Percentiles rank a stretch among this genome's conserved stretches.
phyloP scores from a whole-genome alignment of 129 eudicot genomes.

The Gnaphalium uliginosum region DNA sequence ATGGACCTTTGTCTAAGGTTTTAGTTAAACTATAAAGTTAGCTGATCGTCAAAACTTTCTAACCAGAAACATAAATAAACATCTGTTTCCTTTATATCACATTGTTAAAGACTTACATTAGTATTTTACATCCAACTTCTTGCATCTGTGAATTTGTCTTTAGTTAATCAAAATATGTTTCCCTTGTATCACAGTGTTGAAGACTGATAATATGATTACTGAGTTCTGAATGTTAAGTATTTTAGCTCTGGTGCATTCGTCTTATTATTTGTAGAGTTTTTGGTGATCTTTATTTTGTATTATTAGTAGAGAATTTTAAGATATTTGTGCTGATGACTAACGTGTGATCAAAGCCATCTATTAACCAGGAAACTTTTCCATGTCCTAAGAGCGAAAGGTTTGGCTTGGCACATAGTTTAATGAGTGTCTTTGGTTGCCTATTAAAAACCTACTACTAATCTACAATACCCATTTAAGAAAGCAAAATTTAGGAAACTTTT shows the following conservation, averaged over 20 bases:
- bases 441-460: not conserved
- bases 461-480: not conserved
- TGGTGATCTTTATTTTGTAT: not conserved
- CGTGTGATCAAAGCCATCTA: not conserved
- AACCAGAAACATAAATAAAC: not conserved
- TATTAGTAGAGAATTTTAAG: not conserved
- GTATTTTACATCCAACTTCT: not conserved
- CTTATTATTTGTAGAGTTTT: not conserved
- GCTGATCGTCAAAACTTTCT: no score
- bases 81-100: not conserved
- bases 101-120: not conserved
- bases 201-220: not conserved
- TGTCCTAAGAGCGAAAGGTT: no score
- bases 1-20: no score
- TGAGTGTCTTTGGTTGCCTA: not conserved
- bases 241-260: not conserved
- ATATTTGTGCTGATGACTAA: not conserved
- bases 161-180: not conserved
- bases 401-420: no score
- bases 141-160: no score
- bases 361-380: not conserved
- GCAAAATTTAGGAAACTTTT: not conserved
- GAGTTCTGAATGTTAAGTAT: not conserved
- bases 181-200: not conserved
- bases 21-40: no score